Percentiles rank a stretch among this genome's conserved stretches.
These are phyloP conservation scores for Pichia sporocuriosa DNA, from an alignment of 805 yeast genomes.

Conservation along the genomic window DNA sequence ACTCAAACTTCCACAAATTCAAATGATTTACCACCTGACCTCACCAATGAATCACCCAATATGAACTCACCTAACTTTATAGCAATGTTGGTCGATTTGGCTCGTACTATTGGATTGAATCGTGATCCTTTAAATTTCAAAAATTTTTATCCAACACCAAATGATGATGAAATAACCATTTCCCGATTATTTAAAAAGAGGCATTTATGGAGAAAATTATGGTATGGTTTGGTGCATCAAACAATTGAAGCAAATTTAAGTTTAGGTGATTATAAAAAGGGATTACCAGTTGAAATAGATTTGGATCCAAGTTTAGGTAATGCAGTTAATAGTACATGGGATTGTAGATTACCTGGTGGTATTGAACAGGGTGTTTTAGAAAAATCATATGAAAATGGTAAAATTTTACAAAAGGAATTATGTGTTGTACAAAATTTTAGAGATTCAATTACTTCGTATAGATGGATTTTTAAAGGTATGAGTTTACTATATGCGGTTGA, in stretches of 20 bases:
- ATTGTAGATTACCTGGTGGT: constrained; percentile 33
- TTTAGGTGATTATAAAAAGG: constrained; percentile 33
- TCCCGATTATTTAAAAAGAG: constrained; percentile 29
- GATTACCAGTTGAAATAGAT: constrained; percentile 32
- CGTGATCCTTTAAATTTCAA: constrained; percentile 41
- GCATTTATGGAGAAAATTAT: constrained; percentile 36
- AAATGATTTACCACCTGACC: constrained; percentile 32
- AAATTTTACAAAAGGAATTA: constrained; percentile 33
- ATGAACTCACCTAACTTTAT: constrained; percentile 32
- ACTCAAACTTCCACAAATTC: constrained; percentile 13
- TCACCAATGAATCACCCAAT: constrained; percentile 30
- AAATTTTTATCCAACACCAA: constrained; percentile 24
- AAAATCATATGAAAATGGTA: constrained; percentile 27
- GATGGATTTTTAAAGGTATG: constrained; percentile 36
- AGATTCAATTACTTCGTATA: constrained; percentile 40
- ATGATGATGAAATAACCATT: constrained; percentile 25
- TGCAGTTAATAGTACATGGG: constrained; percentile 29
- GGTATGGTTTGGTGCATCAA: constrained; percentile 31
- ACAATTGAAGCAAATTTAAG: constrained; percentile 31
- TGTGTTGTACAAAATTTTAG: constrained; percentile 42
- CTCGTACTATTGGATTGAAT: constrained; percentile 40
- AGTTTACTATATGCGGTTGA: constrained; percentile 31
- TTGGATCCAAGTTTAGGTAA: constrained; percentile 31
- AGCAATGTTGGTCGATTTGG: constrained; percentile 36
- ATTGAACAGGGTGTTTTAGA: constrained; percentile 32